phyloP scores from a whole-genome alignment of 2,329 filamentous ascomycete species.

The Cladophialophora chaetospira region DNA sequence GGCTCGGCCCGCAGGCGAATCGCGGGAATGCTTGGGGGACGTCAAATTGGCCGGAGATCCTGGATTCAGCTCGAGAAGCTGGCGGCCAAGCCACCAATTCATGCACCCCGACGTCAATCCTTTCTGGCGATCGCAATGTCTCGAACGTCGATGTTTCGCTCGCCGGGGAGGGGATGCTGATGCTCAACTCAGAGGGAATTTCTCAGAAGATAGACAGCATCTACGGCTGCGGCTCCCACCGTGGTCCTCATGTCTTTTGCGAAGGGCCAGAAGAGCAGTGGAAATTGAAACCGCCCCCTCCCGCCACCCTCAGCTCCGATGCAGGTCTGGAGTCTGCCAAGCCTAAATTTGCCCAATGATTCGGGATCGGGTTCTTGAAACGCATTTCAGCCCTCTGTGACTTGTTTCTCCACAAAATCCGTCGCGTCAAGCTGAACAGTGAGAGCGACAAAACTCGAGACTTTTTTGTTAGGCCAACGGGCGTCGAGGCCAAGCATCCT shows the following conservation, averaged over 20 bases:
- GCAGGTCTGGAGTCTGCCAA: no score
- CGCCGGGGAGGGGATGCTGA: no score
- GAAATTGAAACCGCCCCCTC: neutral
- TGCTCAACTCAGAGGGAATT: no score
- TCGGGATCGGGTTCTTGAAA: neutral
- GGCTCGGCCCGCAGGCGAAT: neutral
- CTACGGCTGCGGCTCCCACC: no score
- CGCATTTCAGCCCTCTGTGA: neutral
- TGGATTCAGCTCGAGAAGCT: neutral
- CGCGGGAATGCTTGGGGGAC: neutral
- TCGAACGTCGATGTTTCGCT: neutral
- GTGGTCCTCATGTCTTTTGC: no score
- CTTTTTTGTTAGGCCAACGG: neutral
- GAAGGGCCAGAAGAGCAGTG: neutral
- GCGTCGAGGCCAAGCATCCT: slow-evolving; percentile 7
- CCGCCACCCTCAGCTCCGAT: no score
- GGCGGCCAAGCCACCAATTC: neutral
- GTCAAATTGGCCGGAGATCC: neutral
- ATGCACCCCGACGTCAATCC: neutral
- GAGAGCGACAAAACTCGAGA: slow-evolving; percentile 7
- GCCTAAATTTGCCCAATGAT: neutral
- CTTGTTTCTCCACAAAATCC: slow-evolving; percentile 8
- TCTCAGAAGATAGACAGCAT: no score
- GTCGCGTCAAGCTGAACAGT: neutral
- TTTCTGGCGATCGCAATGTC: neutral